Percentiles rank a stretch among this genome's conserved stretches.
Evolutionary conservation across 768 basidiomycete genomes (phyloP).

Genomic region (Termitomyces sp.): DNA sequence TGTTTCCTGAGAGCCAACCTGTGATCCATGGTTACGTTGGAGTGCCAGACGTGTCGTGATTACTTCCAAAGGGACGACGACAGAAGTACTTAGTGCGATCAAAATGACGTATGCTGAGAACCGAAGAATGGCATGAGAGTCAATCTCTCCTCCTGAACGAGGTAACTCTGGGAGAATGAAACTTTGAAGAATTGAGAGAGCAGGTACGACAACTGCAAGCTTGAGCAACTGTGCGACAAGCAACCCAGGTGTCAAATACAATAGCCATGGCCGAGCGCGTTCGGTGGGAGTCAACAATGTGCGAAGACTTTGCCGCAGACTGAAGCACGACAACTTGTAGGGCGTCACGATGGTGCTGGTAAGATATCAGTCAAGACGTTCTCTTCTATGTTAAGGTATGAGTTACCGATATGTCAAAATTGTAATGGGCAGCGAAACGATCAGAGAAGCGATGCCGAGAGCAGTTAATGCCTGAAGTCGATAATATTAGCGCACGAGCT

Average conservation of each 20-base stretch:
- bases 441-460: not conserved
- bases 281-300: slow-evolving; percentile 76
- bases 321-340: slow-evolving; percentile 62
- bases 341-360: slow-evolving; percentile 76
- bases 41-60: slow-evolving; percentile 72
- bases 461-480: not conserved
- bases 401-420: slow-evolving; percentile 9
- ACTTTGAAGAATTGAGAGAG: not conserved
- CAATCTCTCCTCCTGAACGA: not conserved
- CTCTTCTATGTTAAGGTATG: not conserved
- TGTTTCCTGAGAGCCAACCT: slow-evolving; percentile 38
- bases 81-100: slow-evolving; percentile 45
- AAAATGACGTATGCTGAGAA: slow-evolving; percentile 30
- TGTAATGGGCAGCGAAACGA: slow-evolving; percentile 5
- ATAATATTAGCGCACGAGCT: not conserved
- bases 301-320: slow-evolving; percentile 55
- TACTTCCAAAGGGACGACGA: slow-evolving; percentile 74
- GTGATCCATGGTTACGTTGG: slow-evolving; percentile 69
- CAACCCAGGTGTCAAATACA: slow-evolving; percentile 74
- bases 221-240: slow-evolving; percentile 52
- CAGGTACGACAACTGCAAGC: slow-evolving; percentile 31
- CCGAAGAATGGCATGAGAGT: not conserved
- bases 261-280: slow-evolving; percentile 67
- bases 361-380: slow-evolving; percentile 1
- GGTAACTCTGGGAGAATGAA: slow-evolving; percentile 1